phyloP scores from a whole-genome alignment of 1,284 basidiomycete genomes.

The Mycosarcoma mackinlayi region DNA sequence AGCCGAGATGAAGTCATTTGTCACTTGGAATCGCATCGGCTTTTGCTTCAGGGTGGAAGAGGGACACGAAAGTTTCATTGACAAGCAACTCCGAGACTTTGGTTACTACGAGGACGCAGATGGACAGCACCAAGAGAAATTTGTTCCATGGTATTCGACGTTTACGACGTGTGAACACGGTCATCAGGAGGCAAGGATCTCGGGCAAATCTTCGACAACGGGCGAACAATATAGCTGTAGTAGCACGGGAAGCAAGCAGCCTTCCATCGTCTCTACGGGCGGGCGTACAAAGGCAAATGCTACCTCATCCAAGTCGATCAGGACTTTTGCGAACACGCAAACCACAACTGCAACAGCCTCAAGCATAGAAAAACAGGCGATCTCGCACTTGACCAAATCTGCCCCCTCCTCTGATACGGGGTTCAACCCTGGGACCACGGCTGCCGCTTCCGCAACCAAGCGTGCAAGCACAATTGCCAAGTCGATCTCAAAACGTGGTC shows the following conservation, averaged over 20 bases:
- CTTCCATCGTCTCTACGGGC: too few relatives aligned
- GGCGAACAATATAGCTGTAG: too few relatives aligned
- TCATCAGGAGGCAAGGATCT: not conserved
- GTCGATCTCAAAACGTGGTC: not conserved
- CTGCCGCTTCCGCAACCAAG: not conserved
- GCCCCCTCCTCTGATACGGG: too few relatives aligned
- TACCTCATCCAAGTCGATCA: too few relatives aligned
- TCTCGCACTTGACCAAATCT: too few relatives aligned
- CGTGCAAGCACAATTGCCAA: not conserved
- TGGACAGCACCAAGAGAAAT: not conserved
- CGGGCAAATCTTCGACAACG: not conserved
- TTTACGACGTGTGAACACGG: slow-evolving; percentile 7
- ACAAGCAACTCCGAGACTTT: slow-evolving; percentile 8
- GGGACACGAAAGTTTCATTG: not conserved
- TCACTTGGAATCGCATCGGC: slow-evolving; percentile 2
- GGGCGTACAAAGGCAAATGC: too few relatives aligned
- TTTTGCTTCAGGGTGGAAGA: slow-evolving; percentile 1
- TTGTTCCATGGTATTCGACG: not conserved
- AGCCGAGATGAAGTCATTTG: slow-evolving; percentile 7
- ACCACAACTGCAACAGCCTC: too few relatives aligned
- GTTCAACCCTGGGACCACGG: not conserved
- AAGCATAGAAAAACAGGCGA: too few relatives aligned
- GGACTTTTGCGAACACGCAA: too few relatives aligned
- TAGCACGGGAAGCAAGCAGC: too few relatives aligned
- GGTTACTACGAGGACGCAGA: slow-evolving; percentile 13